These are phyloP conservation scores for Vitis hybrid DNA, from an alignment of 177 flowering plant genomes.

Conservation along the genomic window DNA sequence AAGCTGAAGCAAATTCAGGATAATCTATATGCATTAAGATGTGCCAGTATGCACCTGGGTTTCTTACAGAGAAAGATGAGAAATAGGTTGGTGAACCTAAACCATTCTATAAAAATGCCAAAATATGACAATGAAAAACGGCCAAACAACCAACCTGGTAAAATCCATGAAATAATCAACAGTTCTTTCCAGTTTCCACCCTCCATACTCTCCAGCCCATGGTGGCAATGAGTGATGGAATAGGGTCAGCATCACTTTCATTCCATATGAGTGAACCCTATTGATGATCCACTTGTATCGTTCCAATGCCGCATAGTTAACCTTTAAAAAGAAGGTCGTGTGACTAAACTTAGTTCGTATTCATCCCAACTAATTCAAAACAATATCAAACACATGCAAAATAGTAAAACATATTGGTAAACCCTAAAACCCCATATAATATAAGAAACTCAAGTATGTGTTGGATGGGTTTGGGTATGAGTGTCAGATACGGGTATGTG, in stretches of 20 bases:
- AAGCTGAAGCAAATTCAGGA: too few species aligned
- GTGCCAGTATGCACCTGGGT: too few species aligned
- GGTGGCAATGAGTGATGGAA: slow-evolving; percentile 99
- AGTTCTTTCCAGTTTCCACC: slow-evolving; percentile 95
- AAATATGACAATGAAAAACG: too few species aligned
- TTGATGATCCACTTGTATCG: slow-evolving; percentile 89
- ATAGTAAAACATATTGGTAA: too few species aligned
- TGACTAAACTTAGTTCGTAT: neutral
- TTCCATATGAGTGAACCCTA: slow-evolving; percentile 79
- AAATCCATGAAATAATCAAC: slow-evolving; percentile 90
- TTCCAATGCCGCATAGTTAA: slow-evolving; percentile 89
- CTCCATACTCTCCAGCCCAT: slow-evolving; percentile 98
- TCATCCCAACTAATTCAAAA: neutral
- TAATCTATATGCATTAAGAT: too few species aligned
- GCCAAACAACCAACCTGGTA: slow-evolving; percentile 50
- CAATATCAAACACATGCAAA: neutral
- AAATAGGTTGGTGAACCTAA: too few species aligned
- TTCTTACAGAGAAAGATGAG: too few species aligned
- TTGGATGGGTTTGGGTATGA: too few species aligned
- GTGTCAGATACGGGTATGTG: too few species aligned
- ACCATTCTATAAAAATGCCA: too few species aligned
- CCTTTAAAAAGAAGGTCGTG: slow-evolving; percentile 35
- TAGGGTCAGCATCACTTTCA: slow-evolving; percentile 98
- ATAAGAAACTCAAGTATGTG: too few species aligned
- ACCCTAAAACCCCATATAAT: too few species aligned